Evolutionary conservation across 208 protist species (phyloP), one percentile per base, ranked within the genome.

Genomic region (Eutreptiella sp.): DNA sequence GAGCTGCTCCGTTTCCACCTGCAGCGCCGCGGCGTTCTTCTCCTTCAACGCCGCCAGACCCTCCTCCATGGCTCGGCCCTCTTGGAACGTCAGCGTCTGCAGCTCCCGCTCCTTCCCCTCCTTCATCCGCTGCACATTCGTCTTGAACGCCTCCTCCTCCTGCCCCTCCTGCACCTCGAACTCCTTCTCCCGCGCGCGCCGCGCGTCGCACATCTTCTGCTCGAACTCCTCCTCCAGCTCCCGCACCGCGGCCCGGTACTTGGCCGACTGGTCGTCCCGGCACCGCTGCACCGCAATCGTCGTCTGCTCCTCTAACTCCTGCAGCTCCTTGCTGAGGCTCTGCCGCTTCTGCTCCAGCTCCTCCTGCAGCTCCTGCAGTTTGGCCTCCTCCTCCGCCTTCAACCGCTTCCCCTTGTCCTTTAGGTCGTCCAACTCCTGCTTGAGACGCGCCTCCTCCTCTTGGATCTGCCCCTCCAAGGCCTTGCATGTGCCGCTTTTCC

Each of bases 161-260:
- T 7, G 11, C 42, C 27, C 42, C 9, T 16, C 42, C 42, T 19
- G 42, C 42, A 47, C 9, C 42, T 47, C 19, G 42, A 24, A 16
- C 42, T 47, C 19, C 19, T 7, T 19, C 42, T 47, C 42, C 4
- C 11, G 11, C 42, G 7, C 5, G 11, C 42, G 19, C 11, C 19
- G 11, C 19, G 4, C 19, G 42, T 19, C 9, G 42, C 4, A 5
- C 42, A 29, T 47, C 42, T 47, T 63, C 3, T 29, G 26, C 43
- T 63, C 55, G 32, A 27, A 28, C 41, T 63, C 55, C 33, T 3
- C 3, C 42, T 53, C 1, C 4, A 63, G 38, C 35, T 45, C 53
- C 23, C 33, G 36, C 24, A 27, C n/a, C 36, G 27, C 7, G 27
- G n/a, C 28, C 60, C 7, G n/a, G 35, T 45, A 26, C 36, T 39